Conservation (phyloP, 257 asterid species). For the Forsythia suspensa region DNA sequence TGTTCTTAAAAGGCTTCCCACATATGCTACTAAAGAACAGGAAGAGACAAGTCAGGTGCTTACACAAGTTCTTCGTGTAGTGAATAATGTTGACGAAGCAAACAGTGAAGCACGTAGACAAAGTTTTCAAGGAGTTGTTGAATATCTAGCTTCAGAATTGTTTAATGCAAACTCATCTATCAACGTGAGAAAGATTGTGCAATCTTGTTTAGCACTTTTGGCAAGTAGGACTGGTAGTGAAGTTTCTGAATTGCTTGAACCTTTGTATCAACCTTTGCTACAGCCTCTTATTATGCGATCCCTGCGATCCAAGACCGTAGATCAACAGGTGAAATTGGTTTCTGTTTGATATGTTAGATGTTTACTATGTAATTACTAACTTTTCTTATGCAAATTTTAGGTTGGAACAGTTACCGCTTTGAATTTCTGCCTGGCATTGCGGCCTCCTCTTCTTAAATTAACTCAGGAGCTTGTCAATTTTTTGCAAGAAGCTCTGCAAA, state of each 20-base stretch:
- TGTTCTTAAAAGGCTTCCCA: constrained; percentile 96
- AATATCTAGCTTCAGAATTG: constrained; percentile 87
- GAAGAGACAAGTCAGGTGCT: constrained; percentile 98
- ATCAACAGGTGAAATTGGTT: constrained; percentile 77
- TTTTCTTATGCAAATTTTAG: constrained; percentile 38
- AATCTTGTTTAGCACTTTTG: constrained; percentile 96
- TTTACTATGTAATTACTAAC: constrained; percentile 27
- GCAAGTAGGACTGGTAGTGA: constrained; percentile 99
- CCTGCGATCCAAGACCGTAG: constrained; percentile 90
- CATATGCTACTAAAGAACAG: constrained; percentile 90
- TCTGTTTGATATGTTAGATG: constrained; percentile 15
- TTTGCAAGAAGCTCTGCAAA: constrained; percentile 98
- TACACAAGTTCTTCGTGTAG: constrained; percentile 95
- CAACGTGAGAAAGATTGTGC: constrained; percentile 89
- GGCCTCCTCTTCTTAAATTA: constrained; percentile 97
- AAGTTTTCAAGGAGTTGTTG: constrained; percentile 96
- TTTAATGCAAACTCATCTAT: constrained; percentile 86
- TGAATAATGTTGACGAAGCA: constrained; percentile 95
- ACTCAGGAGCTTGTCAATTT: constrained; percentile 89
- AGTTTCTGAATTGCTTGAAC: constrained; percentile 98
- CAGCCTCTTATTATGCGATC: constrained; percentile 95
- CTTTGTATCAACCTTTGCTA: constrained; percentile 85
- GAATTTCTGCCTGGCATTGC: constrained; percentile 95
- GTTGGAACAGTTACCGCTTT: constrained; percentile 97
- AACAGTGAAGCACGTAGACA: constrained; percentile 91